A percentile compares a stretch with the other conserved stretches of the same genome.
phyloP scores from a whole-genome alignment of 768 basidiomycete genomes.

The Strobilomyces echinocephalus region DNA sequence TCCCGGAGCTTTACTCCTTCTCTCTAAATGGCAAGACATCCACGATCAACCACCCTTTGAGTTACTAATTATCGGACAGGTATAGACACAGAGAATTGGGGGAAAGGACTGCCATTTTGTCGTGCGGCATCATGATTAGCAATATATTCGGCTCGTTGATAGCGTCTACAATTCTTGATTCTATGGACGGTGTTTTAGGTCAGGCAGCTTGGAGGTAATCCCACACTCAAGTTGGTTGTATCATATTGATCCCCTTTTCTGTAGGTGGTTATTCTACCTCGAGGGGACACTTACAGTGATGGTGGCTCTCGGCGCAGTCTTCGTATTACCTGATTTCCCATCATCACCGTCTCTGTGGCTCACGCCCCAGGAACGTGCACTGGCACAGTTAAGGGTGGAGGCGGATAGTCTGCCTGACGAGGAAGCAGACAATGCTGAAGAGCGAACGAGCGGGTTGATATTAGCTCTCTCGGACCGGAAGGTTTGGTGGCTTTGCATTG shows the following conservation, averaged over 20 bases:
- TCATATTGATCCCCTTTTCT: background rate
- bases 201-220: constrained; percentile 68
- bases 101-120: constrained; percentile 59
- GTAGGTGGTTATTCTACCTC: constrained; percentile 69
- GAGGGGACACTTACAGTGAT: constrained; percentile 55
- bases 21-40: constrained; percentile 33
- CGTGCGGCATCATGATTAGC: constrained; percentile 68
- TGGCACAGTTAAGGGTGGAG: constrained; percentile 56
- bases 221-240: background rate
- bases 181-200: constrained; percentile 67
- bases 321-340: constrained; percentile 74
- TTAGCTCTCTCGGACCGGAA: constrained; percentile 73
- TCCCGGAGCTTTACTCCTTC: constrained; percentile 51
- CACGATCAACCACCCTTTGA: constrained; percentile 24
- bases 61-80: constrained; percentile 45
- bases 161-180: constrained; percentile 67
- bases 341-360: constrained; percentile 57
- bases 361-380: constrained; percentile 47
- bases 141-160: constrained; percentile 82
- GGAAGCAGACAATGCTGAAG: constrained; percentile 34
- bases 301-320: constrained; percentile 49
- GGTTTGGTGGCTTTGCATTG: constrained; percentile 76
- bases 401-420: constrained; percentile 60
- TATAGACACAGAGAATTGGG: constrained; percentile 72
- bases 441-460: constrained; percentile 41